Evolutionary conservation across 2,329 filamentous ascomycete species (phyloP), one percentile per base, ranked within the genome.

Genomic region (Colletotrichum sp.): DNA sequence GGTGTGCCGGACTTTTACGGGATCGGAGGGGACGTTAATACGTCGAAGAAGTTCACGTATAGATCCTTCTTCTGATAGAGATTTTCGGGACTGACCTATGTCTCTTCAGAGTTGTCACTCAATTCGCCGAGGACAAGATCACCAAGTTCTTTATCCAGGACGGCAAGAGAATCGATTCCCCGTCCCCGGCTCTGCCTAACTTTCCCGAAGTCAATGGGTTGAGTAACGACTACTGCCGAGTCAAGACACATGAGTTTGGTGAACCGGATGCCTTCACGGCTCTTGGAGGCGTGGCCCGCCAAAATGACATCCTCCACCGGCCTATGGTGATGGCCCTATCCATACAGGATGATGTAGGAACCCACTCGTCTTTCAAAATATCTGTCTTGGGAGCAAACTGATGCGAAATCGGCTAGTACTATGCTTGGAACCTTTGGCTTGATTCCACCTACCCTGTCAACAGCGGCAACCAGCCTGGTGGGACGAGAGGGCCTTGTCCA

Each of bases 81-180:
- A n/a, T n/a, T n/a, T n/a, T n/a, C n/a, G n/a, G n/a, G n/a, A n/a
- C n/a, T n/a, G n/a, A n/a, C n/a, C n/a, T n/a, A n/a, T n/a, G n/a
- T n/a, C n/a, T 9, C 27, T 29, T 15, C 59, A 79, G 89, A 4
- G 90, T 93, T 5, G 88, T 93, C 54, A 93, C 90, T 5, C 90
- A 91, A 76, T 93, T 93, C 64, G 72, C 76, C 34, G 78, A 74
- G n/a, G 81, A 81, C 54, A 84, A 88, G 76, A 89, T 93, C 81
- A 86, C 86, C 76, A 89, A 91, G 77, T 87, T 90, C 82, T 93
- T 92, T 80, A 85, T 92, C 58, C 91, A 93, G 82, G 82, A 88
- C 81, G 90, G 89, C 76, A 83, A 85, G 63, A 85, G 89, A 66
- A 89, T 91, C 76, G 83, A 88, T 73, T 82, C 82, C 70, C 80